A percentile compares a stretch with the other conserved stretches of the same genome.
Conservation (phyloP, 2,329 filamentous ascomycete species). For the Talaromyces piceae region DNA sequence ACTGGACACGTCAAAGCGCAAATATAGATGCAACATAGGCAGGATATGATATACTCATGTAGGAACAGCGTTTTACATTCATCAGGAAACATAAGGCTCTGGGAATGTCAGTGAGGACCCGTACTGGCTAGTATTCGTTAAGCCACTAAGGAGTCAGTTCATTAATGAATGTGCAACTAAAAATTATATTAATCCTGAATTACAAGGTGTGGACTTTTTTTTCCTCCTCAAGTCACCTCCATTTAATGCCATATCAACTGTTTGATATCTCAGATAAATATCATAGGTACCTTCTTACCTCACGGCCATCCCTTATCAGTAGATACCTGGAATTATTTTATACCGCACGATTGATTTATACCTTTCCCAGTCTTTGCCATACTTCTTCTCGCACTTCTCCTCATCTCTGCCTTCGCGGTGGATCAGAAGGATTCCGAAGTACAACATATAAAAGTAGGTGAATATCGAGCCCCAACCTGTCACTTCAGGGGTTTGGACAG, state of each 20-base stretch:
- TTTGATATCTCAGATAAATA: background rate
- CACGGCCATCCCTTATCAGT: conserved; percentile 42
- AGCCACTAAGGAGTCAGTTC: too few species aligned
- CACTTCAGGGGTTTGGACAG: conserved; percentile 65
- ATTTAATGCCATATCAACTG: background rate
- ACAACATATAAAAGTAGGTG: conserved; percentile 91
- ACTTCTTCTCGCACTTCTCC: conserved; percentile 84
- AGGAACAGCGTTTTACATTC: too few species aligned
- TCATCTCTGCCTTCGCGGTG: conserved; percentile 85
- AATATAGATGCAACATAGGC: too few species aligned
- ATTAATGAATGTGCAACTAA: too few species aligned
- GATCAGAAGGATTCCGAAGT: conserved; percentile 79
- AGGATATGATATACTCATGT: too few species aligned
- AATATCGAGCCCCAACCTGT: conserved; percentile 78
- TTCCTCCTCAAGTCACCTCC: too few species aligned
- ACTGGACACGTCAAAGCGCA: too few species aligned
- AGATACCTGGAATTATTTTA: conserved; percentile 77
- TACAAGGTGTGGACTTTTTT: too few species aligned
- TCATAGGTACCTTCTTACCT: background rate
- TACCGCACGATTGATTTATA: conserved; percentile 78
- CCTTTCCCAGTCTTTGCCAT: conserved; percentile 83
- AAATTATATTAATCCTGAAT: too few species aligned
- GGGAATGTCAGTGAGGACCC: too few species aligned
- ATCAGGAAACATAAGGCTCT: too few species aligned
- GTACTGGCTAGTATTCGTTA: too few species aligned